Conservation (phyloP, 257 asterid species). For the Solanum pennellii region DNA sequence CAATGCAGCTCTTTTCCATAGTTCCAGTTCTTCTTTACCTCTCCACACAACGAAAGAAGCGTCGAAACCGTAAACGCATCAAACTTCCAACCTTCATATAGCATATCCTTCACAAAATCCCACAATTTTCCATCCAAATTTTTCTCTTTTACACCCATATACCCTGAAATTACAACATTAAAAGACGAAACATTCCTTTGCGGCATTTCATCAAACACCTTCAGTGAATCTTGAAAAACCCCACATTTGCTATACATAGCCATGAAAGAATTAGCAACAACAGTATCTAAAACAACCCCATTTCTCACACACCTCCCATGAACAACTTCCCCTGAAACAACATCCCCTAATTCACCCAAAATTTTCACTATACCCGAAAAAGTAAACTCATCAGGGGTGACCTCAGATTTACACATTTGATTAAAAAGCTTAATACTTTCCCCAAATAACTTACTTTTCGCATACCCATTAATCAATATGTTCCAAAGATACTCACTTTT, state of each 20-base stretch:
- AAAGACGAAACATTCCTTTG: constrained; percentile 39
- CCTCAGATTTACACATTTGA: constrained; percentile 19
- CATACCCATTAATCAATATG: constrained; percentile 49
- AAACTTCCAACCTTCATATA: constrained; percentile 31
- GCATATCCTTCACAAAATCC: constrained; percentile 45
- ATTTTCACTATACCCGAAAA: constrained; percentile 35
- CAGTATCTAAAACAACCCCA: constrained; percentile 40
- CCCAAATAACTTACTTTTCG: constrained; percentile 15
- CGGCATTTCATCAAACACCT: constrained; percentile 62
- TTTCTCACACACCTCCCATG: constrained; percentile 33
- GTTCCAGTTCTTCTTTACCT: background rate
- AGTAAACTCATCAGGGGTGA: constrained; percentile 45
- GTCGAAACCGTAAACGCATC: constrained; percentile 44
- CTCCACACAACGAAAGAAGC: constrained; percentile 36
- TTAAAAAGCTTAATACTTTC: constrained; percentile 40
- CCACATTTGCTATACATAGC: constrained; percentile 43
- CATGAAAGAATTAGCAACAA: constrained; percentile 57
- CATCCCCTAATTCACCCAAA: constrained; percentile 29
- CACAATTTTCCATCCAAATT: constrained; percentile 9
- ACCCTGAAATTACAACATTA: constrained; percentile 45
- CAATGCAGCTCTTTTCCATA: constrained; percentile 57
- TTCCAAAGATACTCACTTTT: constrained; percentile 44
- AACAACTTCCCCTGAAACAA: constrained; percentile 25
- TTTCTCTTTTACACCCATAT: constrained; percentile 10
- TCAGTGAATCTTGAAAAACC: constrained; percentile 20